Base-by-base conservation (phyloP, 306 rosid genomes). In the Adenanthera pavonina region DNA sequence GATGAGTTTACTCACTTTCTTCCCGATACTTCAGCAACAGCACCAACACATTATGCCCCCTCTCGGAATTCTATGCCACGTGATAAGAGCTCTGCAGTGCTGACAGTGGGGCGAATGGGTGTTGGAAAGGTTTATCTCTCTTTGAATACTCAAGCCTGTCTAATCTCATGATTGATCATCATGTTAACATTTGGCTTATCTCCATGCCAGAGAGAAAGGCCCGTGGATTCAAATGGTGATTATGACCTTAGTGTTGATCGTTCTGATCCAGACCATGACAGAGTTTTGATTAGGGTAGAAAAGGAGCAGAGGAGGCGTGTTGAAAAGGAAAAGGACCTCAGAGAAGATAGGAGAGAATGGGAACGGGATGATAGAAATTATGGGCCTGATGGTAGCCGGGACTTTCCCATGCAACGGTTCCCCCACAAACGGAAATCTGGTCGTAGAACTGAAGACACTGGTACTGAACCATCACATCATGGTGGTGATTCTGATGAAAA, bases 221-320 rank as follows among this genome's bases (percentile, higher is more conserved):
- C 83, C 48, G 53, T 87, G 83, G 87, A 83, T 80, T 88, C 95
- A 68, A 91, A 88, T 72, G 88, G 86, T 72, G 98, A 96, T 44
- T 92, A 86, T 74, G 99, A 96, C 85, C 87, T 84, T 54, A 93
- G 97, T 88, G 97, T 93, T 85, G 98, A 93, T 80, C 91, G 87
- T 56, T 94, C 99, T 68, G 99, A 91, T 69, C 88, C 86, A 30
- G 98, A 93, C 79, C 91, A 91, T 70, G 98, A 91, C 75, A 85
- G 91, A 77, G 77, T 89, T 69, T 71, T 89, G 76, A 86, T 89
- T 88, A 91, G 89, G 82, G 78, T 19, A 49, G 98, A 93, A 75
- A 95, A 89, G 91, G 99, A 96, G 83, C 94, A 90, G 80, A 89
- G 89, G 79, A 89, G 90, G 85, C 97, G 87, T 7, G 78, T 87